Base-by-base conservation (phyloP, 352 stramenopile species). In the Phytophthora tentaculata region DNA sequence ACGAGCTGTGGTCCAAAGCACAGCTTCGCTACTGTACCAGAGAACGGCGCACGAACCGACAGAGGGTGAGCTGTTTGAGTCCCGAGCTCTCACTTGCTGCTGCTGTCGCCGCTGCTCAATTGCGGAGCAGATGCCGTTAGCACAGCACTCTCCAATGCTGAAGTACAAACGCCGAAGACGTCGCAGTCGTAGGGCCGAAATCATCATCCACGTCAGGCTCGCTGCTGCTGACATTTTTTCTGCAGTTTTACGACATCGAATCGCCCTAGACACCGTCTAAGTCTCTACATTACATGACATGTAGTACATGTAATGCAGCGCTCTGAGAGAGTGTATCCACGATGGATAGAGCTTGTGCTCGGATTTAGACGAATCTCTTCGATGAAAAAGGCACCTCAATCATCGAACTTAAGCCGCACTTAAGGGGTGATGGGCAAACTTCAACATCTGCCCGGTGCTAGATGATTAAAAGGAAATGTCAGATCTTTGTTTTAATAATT, bases 291-390 rank as follows among this genome's bases (percentile, higher is more conserved):
- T n/a, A n/a, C n/a, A n/a, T n/a, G n/a, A n/a, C n/a, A n/a, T n/a
- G n/a, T n/a, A n/a, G n/a, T n/a, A n/a, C n/a, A n/a, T n/a, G n/a
- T n/a, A n/a, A n/a, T 73, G 65, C 65, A 60, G 19, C 32, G 22
- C 52, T 64, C 51, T 60, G 16, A n/a, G n/a, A n/a, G n/a, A n/a
- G n/a, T n/a, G n/a, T n/a, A n/a, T n/a, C n/a, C n/a, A n/a, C n/a
- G n/a, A n/a, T n/a, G n/a, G n/a, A n/a, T n/a, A n/a, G n/a, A n/a
- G 43, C 65, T 64, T 50, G 59, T 59, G 59, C 51, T 60, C 69
- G 65, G 65, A 69, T 69, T 63, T 66, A 58, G 64, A n/a, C 32
- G 16, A 19, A 60, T 8, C 58, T 32, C 45, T 68, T 68, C 57
- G 43, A 43, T 37, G 29, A 48, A 39, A 64, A 44, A 20, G 57